Conservation (phyloP, 345 rosid species). For the Salix purpurea region DNA sequence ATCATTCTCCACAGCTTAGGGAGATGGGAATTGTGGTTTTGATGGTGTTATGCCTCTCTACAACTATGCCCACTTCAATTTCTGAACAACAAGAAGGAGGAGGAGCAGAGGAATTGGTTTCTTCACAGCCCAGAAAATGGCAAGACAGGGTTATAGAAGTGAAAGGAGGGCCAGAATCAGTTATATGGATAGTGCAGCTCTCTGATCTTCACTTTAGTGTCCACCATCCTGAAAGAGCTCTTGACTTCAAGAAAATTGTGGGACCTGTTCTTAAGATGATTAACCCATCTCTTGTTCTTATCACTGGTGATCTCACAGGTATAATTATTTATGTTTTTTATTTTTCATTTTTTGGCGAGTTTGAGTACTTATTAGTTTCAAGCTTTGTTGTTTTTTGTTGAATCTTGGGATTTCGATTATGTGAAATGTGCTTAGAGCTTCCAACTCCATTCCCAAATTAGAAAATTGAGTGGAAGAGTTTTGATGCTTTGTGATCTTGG, state of each 20-base stretch:
- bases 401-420: background rate
- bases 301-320: conserved; percentile 99
- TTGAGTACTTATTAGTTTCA: background rate
- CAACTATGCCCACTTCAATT: background rate
- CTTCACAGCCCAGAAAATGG: conserved; percentile 3
- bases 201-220: conserved; percentile 99
- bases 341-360: background rate
- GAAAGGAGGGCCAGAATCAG: conserved; percentile 57
- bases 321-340: background rate
- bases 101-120: conserved; percentile 7
- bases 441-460: background rate
- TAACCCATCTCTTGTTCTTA: conserved; percentile 78
- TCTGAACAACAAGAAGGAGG: conserved; percentile 1
- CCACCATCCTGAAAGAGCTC: conserved; percentile 79
- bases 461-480: background rate
- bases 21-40: background rate
- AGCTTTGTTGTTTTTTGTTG: background rate
- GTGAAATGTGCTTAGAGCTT: background rate
- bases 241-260: conserved; percentile 51
- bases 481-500: background rate
- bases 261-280: conserved; percentile 68
- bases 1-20: background rate
- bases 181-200: conserved; percentile 88
- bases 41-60: background rate
- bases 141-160: conserved; percentile 48